Base-by-base conservation (phyloP, 2,329 filamentous ascomycete genomes). In the Aspergillus vadensis region DNA sequence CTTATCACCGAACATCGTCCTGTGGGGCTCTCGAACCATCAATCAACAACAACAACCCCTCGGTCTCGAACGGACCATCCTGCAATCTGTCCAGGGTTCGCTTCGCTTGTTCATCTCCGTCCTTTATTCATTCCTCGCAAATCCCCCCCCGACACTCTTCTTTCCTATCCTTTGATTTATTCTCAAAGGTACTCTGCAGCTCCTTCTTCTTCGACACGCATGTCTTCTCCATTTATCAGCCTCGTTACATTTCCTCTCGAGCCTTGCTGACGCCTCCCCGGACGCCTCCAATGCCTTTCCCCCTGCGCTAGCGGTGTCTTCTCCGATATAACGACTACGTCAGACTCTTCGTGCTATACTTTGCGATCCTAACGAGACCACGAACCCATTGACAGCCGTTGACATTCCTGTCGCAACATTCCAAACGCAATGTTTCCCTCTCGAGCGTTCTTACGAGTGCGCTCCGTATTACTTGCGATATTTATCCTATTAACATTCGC, bases 401-500 rank as follows among this genome's bases (percentile, higher is more conserved):
- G 17, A 21, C 17, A 12, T 21, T 17, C 17, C 19, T 44, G 41
- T 19, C 41, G 32, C 41, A 21, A 19, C 41, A 12, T 21, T 21
- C 14, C 14, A 15, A 2, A 14, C 19, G 41, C 43, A 25, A 69
- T 69, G 65, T 25, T 57, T 27, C 49, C 62, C 27, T 62, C 55
- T 61, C 67, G 61, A 50, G 60, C 63, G 5, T 43, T 61, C 30
- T 60, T 62, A 44, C 63, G 66, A 17, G 27, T 65, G 55, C 68
- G 69, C 39, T 60, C 58, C 2, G 23, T 71, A 17, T 30, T 69
- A 21, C 55, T 66, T 27, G 67, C 64, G n/a, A 38, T 65, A 17
- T 21, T 62, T 14, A 48, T 67, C 21, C 44, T 59, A 3, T 49
- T 62, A 5, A 57, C 65, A 17, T 53, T 64, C 48, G 51, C 62